phyloP scores from a whole-genome alignment of 257 asterid species.

The Solanum megistacrolobum region DNA sequence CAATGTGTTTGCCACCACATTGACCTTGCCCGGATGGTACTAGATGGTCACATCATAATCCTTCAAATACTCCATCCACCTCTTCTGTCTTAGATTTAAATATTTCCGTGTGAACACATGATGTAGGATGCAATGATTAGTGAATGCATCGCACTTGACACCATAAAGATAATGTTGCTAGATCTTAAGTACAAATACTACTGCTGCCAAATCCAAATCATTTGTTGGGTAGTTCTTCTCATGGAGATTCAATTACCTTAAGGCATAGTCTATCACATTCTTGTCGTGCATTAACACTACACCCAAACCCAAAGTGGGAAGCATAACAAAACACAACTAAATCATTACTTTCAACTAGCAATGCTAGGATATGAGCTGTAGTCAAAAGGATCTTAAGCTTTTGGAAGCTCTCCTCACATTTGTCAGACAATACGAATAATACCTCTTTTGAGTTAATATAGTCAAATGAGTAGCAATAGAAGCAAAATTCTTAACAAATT shows the following conservation, averaged over 20 bases:
- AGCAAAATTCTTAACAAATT: not conserved
- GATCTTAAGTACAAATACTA: not conserved
- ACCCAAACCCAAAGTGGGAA: not conserved
- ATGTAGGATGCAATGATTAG: not conserved
- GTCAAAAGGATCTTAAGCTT: not conserved
- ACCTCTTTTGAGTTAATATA: not conserved
- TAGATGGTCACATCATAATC: not conserved
- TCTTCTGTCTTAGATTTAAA: no score
- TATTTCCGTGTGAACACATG: not conserved
- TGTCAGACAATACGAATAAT: not conserved
- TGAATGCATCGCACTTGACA: not conserved
- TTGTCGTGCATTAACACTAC: not conserved
- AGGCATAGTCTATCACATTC: not conserved
- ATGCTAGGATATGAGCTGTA: not conserved
- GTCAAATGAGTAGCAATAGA: not conserved
- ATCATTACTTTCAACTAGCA: not conserved
- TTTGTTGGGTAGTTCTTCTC: not conserved
- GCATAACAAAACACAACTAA: not conserved
- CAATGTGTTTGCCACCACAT: not conserved
- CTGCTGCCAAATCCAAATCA: not conserved
- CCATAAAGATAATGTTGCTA: not conserved
- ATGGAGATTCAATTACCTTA: not conserved
- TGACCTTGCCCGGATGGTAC: not conserved
- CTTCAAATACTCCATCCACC: no score
- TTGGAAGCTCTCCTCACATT: not conserved